Evolutionary conservation across 768 basidiomycete species (phyloP), one percentile per base, ranked within the genome.

Genomic region (Agrocybe chaxingu): DNA sequence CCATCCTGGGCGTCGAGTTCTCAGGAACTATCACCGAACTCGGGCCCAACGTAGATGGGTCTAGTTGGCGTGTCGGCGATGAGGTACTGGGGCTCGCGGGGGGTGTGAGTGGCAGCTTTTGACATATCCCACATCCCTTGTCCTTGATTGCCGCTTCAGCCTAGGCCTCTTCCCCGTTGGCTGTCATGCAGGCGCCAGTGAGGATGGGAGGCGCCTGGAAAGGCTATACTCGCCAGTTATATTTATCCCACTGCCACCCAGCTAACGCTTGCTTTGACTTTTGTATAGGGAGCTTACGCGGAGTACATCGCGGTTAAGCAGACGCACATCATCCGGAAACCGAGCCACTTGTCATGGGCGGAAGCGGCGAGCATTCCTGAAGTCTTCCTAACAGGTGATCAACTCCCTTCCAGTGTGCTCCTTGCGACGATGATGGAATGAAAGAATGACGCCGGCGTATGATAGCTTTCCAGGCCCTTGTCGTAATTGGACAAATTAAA

Each of bases 321-420:
- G 52, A 80, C 78, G 2, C 80, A 89, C 69, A 64, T 96, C 50
- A 69, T 92, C 51, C 72, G 62, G 53, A 97, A 98, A 66, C 92
- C 93, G 6, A 62, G 65, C 24, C 68, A 84, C 63, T 70, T 98
- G 53, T 80, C 83, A 30, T 96, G 89, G 89, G 75, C 71, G 0
- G 84, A 97, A 61, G 92, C 92, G 7, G 92, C 94, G 10, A 85
- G 84, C 57, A 82, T 97, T 36, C 90, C 91, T 0, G 95, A 98
- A 70, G 84, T 80, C 53, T 95, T 87, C 70, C 70, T 97, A 49
- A 97, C 95, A 48, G 92, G 92, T 84, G 56, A 55, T 71, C 10
- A 10, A 18, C 29, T 35, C 19, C 29, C 9, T 19, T 39, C 24
- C n/a, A 16, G 16, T 16, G 16, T n/a, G 42, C 18, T 32, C 18